Evolutionary conservation across 345 rosid genomes (phyloP).

Genomic region (Orychophragmus violaceus): DNA sequence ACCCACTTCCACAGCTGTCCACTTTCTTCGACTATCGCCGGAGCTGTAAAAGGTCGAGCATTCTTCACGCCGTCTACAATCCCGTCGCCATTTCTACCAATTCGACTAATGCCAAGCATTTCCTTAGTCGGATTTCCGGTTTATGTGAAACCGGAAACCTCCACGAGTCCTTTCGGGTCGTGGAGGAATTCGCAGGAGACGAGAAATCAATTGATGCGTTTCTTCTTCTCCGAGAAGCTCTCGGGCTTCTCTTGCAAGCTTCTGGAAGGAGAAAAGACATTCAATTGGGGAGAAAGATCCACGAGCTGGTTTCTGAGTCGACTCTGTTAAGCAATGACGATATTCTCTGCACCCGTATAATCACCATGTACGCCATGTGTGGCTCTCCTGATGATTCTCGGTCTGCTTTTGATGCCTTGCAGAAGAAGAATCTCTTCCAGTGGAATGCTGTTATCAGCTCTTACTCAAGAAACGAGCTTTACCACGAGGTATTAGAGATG

Average conservation of each 20-base stretch:
- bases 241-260: constrained; percentile 46
- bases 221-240: constrained; percentile 39
- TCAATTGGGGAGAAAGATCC: constrained; percentile 44
- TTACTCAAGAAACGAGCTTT: constrained; percentile 50
- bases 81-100: constrained; percentile 11
- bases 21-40: constrained; percentile 4
- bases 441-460: constrained; percentile 72
- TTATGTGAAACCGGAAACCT: constrained; percentile 40
- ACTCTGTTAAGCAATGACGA: constrained; percentile 35
- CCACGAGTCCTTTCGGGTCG: constrained; percentile 31
- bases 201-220: constrained; percentile 16
- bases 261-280: constrained; percentile 41
- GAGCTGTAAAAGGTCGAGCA: not conserved
- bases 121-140: constrained; percentile 32
- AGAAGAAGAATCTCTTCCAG: constrained; percentile 46
- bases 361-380: constrained; percentile 56
- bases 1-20: not conserved
- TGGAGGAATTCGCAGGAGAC: constrained; percentile 11
- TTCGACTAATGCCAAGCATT: constrained; percentile 1
- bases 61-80: constrained; percentile 8
- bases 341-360: constrained; percentile 46
- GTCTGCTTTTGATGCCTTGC: constrained; percentile 37
- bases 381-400: constrained; percentile 47
- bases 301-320: constrained; percentile 39
- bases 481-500: constrained; percentile 35